Conservation (phyloP, 805 yeast genomes). For the Lachancea sp. region DNA sequence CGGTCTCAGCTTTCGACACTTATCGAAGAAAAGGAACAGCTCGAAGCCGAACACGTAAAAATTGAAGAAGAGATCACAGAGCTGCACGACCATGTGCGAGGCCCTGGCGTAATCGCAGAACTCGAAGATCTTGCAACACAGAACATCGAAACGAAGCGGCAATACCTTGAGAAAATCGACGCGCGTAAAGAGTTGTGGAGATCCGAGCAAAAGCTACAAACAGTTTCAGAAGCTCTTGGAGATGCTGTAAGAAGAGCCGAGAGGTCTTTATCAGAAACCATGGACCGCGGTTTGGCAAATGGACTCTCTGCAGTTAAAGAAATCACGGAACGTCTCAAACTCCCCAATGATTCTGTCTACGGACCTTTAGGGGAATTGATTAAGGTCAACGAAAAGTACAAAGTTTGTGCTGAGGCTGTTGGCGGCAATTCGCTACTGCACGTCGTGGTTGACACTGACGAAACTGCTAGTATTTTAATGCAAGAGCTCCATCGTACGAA, state of each 20-base stretch:
- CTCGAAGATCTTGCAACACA: conserved; percentile 29
- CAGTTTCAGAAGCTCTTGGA: conserved; percentile 48
- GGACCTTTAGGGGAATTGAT: conserved; percentile 87
- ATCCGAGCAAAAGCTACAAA: conserved; percentile 58
- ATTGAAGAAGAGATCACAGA: conserved; percentile 30
- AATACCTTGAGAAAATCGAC: conserved; percentile 47
- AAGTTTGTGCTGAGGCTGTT: conserved; percentile 78
- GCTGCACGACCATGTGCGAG: conserved; percentile 35
- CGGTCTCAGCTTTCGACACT: conserved; percentile 3
- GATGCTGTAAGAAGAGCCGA: conserved; percentile 53
- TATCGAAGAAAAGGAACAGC: neutral
- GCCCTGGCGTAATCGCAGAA: conserved; percentile 30
- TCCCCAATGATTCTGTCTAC: conserved; percentile 52
- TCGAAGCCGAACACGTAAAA: conserved; percentile 2
- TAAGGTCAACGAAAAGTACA: conserved; percentile 72
- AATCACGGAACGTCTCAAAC: conserved; percentile 52
- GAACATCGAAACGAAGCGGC: conserved; percentile 32
- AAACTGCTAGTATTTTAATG: conserved; percentile 74
- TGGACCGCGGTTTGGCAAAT: conserved; percentile 61
- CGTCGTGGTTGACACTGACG: conserved; percentile 82
- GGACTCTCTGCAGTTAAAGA: conserved; percentile 66
- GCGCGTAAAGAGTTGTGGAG: conserved; percentile 73
- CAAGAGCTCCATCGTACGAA: conserved; percentile 62
- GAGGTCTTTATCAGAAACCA: conserved; percentile 58
- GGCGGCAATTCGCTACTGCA: conserved; percentile 85